phyloP scores from a whole-genome alignment of 148 eudicot genomes.

The Nyssa sinensis region DNA sequence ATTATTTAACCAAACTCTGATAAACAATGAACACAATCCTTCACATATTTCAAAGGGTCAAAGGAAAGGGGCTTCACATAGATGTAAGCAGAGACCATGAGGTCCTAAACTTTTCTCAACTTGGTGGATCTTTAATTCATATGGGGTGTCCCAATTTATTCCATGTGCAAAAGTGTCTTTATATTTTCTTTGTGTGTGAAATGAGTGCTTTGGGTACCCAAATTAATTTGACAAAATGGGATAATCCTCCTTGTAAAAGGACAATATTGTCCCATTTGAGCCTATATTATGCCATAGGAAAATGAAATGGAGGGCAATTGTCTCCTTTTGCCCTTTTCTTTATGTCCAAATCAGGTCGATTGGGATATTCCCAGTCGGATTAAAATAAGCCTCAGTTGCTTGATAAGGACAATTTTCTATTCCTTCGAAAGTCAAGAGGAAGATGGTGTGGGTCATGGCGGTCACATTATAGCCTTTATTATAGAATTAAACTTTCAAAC shows the following conservation, averaged over 20 bases:
- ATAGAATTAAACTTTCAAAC: neutral
- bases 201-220: neutral
- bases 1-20: neutral
- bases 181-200: neutral
- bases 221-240: neutral
- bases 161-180: neutral
- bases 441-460: constrained; percentile 8
- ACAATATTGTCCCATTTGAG: neutral
- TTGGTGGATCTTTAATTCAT: constrained; percentile 16
- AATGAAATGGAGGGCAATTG: too few species aligned
- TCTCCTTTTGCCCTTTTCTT: neutral
- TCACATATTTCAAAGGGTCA: neutral
- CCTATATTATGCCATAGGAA: neutral
- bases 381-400: constrained; percentile 7
- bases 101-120: neutral
- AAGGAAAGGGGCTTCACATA: neutral
- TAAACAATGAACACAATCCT: neutral
- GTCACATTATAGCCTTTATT: constrained; percentile 1
- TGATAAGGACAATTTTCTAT: constrained; percentile 5
- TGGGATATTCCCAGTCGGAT: constrained; percentile 10
- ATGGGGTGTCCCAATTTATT: constrained; percentile 5
- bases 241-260: neutral
- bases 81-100: neutral
- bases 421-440: constrained; percentile 15
- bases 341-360: constrained; percentile 13